Evolutionary conservation across 345 rosid species (phyloP).

Genomic region (Atalantia buxifolia): DNA sequence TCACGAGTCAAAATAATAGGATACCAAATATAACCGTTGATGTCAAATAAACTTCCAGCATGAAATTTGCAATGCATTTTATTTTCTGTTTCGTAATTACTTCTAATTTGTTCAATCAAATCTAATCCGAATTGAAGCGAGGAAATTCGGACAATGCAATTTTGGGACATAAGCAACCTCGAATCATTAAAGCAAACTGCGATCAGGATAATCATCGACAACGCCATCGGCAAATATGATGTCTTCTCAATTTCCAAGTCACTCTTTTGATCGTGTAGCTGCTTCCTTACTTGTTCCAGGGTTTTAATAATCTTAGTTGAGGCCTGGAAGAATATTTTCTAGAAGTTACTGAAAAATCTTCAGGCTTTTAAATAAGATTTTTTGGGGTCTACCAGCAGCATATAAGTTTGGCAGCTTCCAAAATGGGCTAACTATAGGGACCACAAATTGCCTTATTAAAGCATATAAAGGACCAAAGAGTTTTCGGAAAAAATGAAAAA

Average conservation of each 20-base stretch:
- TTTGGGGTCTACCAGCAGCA: neutral
- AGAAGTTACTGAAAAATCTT: neutral
- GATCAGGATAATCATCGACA: neutral
- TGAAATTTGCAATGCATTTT: neutral
- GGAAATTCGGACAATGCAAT: neutral
- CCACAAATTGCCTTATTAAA: neutral
- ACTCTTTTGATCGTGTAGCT: neutral
- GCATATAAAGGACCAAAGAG: neutral
- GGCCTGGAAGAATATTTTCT: neutral
- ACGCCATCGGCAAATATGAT: neutral
- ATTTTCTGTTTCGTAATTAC: neutral
- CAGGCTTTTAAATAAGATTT: neutral
- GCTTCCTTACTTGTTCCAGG: constrained; percentile 13
- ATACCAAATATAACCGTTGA: too few relatives aligned
- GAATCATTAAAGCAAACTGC: constrained; percentile 21
- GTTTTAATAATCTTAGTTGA: neutral
- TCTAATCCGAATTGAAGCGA: neutral
- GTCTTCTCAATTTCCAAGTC: neutral
- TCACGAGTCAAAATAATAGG: too few relatives aligned
- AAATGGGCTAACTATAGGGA: neutral
- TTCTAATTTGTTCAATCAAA: neutral
- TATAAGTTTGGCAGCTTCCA: neutral
- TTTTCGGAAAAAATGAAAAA: too few relatives aligned
- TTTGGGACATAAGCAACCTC: neutral
- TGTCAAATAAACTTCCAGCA: neutral